A percentile compares a stretch with the other conserved stretches of the same genome.
Evolutionary conservation across 2,329 filamentous ascomycete genomes (phyloP).

Genomic region (Corynespora cassiicola): DNA sequence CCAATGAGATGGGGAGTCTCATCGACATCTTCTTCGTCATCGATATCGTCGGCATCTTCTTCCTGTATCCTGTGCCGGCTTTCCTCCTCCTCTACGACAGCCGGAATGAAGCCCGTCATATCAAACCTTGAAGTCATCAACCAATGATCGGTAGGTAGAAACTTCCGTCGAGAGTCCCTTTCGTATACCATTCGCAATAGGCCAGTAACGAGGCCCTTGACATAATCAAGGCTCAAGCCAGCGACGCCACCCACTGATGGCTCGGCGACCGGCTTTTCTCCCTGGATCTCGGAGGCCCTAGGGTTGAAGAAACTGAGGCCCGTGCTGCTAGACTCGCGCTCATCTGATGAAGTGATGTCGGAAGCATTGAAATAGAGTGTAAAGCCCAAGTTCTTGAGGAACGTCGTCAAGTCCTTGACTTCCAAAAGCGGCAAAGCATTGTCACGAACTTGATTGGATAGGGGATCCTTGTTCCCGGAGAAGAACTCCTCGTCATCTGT

Average conservation of each 20-base stretch:
- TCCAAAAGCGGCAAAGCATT: slow-evolving; percentile 75
- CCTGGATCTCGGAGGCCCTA: slow-evolving; percentile 23
- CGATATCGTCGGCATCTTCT: slow-evolving; percentile 65
- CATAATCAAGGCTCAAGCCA: slow-evolving; percentile 77
- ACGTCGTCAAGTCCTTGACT: slow-evolving; percentile 76
- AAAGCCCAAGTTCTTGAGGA: slow-evolving; percentile 91
- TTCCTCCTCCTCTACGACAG: slow-evolving; percentile 88
- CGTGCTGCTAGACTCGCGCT: slow-evolving; percentile 56
- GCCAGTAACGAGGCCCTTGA: slow-evolving; percentile 80
- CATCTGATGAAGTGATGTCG: slow-evolving; percentile 61
- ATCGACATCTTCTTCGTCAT: slow-evolving; percentile 46
- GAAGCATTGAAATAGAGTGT: slow-evolving; percentile 83
- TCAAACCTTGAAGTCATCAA: slow-evolving; percentile 89
- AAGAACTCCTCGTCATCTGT: slow-evolving; percentile 98
- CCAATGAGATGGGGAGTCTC: slow-evolving; percentile 53
- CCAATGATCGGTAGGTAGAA: slow-evolving; percentile 87
- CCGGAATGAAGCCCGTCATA: slow-evolving; percentile 84
- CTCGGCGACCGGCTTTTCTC: slow-evolving; percentile 36
- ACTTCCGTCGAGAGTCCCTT: slow-evolving; percentile 85
- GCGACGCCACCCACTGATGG: slow-evolving; percentile 66
- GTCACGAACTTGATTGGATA: slow-evolving; percentile 48
- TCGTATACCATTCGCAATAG: slow-evolving; percentile 90
- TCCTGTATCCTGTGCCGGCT: slow-evolving; percentile 71
- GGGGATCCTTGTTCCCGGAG: slow-evolving; percentile 53
- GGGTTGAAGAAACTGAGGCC: slow-evolving; percentile 45